These are phyloP conservation scores for Orbilia javanica DNA, from an alignment of 2,329 filamentous ascomycete genomes.

Conservation along the genomic window DNA sequence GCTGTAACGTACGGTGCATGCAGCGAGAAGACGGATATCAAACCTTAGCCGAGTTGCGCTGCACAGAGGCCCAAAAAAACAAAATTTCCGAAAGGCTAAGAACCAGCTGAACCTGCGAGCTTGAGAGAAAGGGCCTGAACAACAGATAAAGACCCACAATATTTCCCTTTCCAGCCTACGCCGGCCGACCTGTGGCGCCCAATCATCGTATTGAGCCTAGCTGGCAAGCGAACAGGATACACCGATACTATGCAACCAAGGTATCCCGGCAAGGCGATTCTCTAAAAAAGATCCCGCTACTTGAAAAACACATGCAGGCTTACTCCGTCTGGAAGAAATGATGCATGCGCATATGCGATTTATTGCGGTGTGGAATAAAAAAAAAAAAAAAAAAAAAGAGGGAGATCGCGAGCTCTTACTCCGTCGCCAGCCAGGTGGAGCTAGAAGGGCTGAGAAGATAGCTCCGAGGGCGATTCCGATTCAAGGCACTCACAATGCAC, in stretches of 20 bases:
- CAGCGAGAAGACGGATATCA: background rate
- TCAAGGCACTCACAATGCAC: background rate
- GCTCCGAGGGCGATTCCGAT: background rate
- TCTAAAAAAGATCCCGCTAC: background rate
- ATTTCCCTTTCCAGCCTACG: background rate
- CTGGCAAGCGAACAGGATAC: constrained; percentile 13
- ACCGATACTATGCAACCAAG: constrained; percentile 12
- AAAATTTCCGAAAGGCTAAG: background rate
- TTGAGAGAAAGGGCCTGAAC: background rate
- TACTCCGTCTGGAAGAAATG: too few relatives aligned
- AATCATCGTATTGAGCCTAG: constrained; percentile 20
- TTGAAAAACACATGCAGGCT: background rate
- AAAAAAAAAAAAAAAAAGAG: background rate
- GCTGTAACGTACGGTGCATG: too few relatives aligned
- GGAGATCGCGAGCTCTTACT: background rate
- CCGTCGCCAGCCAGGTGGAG: too few relatives aligned
- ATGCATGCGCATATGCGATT: too few relatives aligned
- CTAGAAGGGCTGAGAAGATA: background rate
- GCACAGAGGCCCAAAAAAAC: background rate
- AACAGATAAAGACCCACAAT: constrained; percentile 8
- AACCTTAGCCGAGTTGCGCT: background rate
- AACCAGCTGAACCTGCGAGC: too few relatives aligned
- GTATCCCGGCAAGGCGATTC: constrained; percentile 27
- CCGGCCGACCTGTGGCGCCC: constrained; percentile 22
- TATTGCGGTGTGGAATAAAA: background rate